Percentiles rank a stretch among this genome's conserved stretches.
Evolutionary conservation across 306 rosid genomes (phyloP).

Genomic region (Erythrophleum fordii): DNA sequence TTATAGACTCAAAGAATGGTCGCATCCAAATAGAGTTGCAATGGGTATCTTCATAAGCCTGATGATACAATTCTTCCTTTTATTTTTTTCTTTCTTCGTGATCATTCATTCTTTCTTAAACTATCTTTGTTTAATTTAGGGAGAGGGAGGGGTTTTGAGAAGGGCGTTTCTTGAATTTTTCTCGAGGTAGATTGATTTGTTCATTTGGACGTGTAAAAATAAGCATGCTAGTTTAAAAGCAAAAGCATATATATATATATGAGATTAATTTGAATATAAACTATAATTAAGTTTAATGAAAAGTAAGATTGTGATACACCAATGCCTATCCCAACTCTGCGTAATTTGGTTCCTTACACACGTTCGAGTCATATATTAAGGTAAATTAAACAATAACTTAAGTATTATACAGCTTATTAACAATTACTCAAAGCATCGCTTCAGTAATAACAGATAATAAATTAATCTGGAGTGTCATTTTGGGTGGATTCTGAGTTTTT

Average conservation of each 20-base stretch:
- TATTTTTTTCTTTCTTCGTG: neutral
- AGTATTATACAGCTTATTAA: neutral
- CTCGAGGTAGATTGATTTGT: constrained; percentile 27
- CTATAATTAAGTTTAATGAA: neutral
- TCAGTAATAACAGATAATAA: neutral
- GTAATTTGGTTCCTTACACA: neutral
- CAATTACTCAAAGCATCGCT: no score
- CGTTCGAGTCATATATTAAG: neutral
- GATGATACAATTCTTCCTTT: neutral
- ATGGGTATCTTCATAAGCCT: constrained; percentile 69
- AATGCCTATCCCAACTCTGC: neutral
- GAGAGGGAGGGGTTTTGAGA: neutral
- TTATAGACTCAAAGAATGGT: constrained; percentile 97
- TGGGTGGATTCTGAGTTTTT: neutral
- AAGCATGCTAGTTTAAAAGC: neutral
- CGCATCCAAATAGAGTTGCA: constrained; percentile 84
- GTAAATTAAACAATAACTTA: neutral
- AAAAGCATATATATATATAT: neutral
- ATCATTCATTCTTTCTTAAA: neutral
- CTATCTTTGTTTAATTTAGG: constrained; percentile 28
- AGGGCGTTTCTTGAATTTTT: neutral
- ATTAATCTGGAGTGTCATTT: neutral
- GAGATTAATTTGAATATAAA: neutral
- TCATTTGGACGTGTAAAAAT: neutral
- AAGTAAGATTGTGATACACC: neutral